These are phyloP conservation scores for Puccinia horiana DNA, from an alignment of 1,284 basidiomycete genomes.

Conservation along the genomic window DNA sequence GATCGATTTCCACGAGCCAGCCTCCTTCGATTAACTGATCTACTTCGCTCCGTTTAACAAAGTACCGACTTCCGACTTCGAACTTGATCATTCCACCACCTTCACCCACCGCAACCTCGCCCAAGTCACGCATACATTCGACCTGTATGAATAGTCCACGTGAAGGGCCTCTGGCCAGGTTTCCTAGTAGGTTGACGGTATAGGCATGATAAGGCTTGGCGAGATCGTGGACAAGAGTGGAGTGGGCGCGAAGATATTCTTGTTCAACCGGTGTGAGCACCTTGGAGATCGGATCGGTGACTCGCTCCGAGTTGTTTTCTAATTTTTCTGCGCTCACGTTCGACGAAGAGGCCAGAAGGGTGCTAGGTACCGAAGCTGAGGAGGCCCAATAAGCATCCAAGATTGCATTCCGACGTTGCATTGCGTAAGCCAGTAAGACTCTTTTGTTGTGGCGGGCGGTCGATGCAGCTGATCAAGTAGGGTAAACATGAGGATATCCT, in stretches of 20 bases:
- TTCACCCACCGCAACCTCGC: conserved; percentile 39
- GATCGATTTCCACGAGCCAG: conserved; percentile 35
- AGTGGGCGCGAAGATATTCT: conserved; percentile 42
- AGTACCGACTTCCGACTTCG: conserved; percentile 42
- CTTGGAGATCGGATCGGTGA: conserved; percentile 31
- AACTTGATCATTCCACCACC: conserved; percentile 44
- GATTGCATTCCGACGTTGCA: conserved; percentile 46
- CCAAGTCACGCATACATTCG: conserved; percentile 44
- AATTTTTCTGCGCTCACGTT: conserved; percentile 8
- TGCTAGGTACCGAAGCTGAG: conserved; percentile 39
- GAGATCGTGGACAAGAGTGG: conserved; percentile 42
- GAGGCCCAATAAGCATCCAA: conserved; percentile 39
- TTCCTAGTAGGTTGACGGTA: conserved; percentile 37
- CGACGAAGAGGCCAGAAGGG: conserved; percentile 32
- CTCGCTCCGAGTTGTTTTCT: not conserved
- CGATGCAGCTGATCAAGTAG: conserved; percentile 17
- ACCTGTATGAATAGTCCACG: conserved; percentile 43
- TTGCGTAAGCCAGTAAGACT: conserved; percentile 38
- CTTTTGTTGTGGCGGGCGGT: conserved; percentile 46
- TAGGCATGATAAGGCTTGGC: conserved; percentile 42
- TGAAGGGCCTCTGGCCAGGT: conserved; percentile 30
- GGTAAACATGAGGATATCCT: not conserved
- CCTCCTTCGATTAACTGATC: conserved; percentile 38
- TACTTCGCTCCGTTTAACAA: conserved; percentile 38
- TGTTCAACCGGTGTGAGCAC: conserved; percentile 41